These are phyloP conservation scores for Neolentinus lepideus DNA, from an alignment of 1,284 basidiomycete genomes.

Conservation along the genomic window DNA sequence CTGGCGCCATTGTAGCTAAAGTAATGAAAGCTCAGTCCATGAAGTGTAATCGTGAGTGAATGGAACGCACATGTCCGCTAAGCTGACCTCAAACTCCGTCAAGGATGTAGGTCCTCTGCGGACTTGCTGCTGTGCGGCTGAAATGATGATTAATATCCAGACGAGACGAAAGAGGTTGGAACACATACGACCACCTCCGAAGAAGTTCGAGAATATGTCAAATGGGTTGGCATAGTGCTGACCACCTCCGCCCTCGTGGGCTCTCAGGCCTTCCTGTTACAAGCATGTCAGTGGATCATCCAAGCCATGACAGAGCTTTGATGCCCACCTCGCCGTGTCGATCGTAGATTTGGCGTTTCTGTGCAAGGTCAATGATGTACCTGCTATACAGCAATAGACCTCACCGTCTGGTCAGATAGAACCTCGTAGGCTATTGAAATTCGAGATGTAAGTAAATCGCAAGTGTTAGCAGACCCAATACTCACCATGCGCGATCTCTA, in stretches of 20 bases:
- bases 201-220: constrained; percentile 89
- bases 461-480: constrained; percentile 1
- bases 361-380: constrained; percentile 5
- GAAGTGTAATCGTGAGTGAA: not conserved
- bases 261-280: constrained; percentile 74
- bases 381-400: constrained; percentile 15
- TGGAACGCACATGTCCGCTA: constrained; percentile 70
- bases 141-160: constrained; percentile 8
- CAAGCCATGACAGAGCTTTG: not conserved
- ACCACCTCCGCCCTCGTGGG: constrained; percentile 71
- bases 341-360: constrained; percentile 92
- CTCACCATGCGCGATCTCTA: constrained; percentile 83
- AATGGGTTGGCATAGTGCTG: constrained; percentile 76
- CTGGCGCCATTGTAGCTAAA: constrained; percentile 68
- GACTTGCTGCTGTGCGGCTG: constrained; percentile 49
- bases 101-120: constrained; percentile 79
- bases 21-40: not conserved
- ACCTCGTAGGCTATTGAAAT: constrained; percentile 88
- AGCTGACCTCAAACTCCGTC: constrained; percentile 81
- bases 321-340: constrained; percentile 72
- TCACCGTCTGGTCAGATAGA: constrained; percentile 72
- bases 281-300: no score
- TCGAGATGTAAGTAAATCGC: not conserved
- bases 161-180: constrained; percentile 1
- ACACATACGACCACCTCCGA: constrained; percentile 66